Conservation (phyloP, 805 yeast genomes). For the Ogataea chonburiensis region DNA sequence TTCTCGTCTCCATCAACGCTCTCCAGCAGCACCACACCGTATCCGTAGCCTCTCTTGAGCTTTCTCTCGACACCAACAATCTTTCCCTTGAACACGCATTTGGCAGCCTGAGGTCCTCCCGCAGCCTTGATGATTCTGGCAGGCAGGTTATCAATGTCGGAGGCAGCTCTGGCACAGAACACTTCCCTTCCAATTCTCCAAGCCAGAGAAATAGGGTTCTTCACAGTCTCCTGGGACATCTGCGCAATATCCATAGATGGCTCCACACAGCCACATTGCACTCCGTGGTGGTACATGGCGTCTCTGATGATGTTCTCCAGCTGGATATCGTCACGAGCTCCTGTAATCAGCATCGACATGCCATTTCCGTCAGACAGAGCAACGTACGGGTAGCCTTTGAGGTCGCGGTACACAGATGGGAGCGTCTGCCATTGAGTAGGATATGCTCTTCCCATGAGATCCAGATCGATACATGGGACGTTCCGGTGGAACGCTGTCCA, state of each 20-base stretch:
- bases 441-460: constrained; percentile 49
- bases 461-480: constrained; percentile 37
- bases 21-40: constrained; percentile 38
- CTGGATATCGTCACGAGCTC: constrained; percentile 33
- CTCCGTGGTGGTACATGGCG: constrained; percentile 41
- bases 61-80: constrained; percentile 41
- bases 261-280: constrained; percentile 37
- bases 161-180: constrained; percentile 32
- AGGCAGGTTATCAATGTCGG: constrained; percentile 36
- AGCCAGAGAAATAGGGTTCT: constrained; percentile 37
- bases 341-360: constrained; percentile 33
- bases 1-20: constrained; percentile 18
- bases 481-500: constrained; percentile 20
- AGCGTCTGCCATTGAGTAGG: constrained; percentile 42
- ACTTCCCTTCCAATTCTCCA: constrained; percentile 49
- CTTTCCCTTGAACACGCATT: constrained; percentile 39
- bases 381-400: constrained; percentile 45
- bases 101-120: constrained; percentile 35
- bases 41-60: constrained; percentile 41
- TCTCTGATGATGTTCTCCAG: constrained; percentile 42
- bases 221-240: constrained; percentile 32
- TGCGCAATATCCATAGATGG: constrained; percentile 35
- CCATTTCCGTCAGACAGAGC: constrained; percentile 44
- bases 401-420: constrained; percentile 38
- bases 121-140: constrained; percentile 35